These are phyloP conservation scores for Sugiyamaella xylanicola DNA, from an alignment of 1,139 yeast genomes.

Conservation along the genomic window DNA sequence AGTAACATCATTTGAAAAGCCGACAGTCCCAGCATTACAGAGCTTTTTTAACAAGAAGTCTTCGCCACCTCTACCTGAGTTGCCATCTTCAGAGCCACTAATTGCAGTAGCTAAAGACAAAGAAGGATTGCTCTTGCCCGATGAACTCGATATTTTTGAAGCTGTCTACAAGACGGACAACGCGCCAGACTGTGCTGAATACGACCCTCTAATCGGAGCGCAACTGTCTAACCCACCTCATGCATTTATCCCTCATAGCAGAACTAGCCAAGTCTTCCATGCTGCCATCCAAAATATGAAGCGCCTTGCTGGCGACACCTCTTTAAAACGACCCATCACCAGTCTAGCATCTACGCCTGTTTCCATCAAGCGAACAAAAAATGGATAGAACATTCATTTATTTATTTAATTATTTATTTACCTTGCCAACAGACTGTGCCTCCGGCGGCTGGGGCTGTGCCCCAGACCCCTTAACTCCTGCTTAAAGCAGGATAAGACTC, in stretches of 20 bases:
- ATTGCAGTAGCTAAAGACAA: slow-evolving; percentile 4
- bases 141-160: slow-evolving; percentile 26
- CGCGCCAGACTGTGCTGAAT: slow-evolving; percentile 21
- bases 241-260: slow-evolving; percentile 31
- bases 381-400: background rate
- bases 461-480: background rate
- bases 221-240: slow-evolving; percentile 19
- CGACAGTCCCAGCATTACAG: slow-evolving; percentile 2
- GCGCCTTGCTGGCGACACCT: background rate
- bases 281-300: slow-evolving; percentile 9
- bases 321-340: background rate
- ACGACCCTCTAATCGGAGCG: slow-evolving; percentile 32
- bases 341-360: background rate
- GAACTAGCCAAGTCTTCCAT: slow-evolving; percentile 27
- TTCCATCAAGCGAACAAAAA: slow-evolving; percentile 2
- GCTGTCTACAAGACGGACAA: slow-evolving; percentile 25
- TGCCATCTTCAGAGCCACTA: background rate
- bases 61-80: background rate
- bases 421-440: background rate
- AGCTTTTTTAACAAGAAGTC: slow-evolving; percentile 1
- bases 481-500: no score
- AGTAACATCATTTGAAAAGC: background rate
- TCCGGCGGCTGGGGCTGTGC: background rate
- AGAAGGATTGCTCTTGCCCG: slow-evolving; percentile 14
- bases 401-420: background rate